Conservation (phyloP, 2,329 filamentous ascomycete species). For the Ceratocystis destructans region DNA sequence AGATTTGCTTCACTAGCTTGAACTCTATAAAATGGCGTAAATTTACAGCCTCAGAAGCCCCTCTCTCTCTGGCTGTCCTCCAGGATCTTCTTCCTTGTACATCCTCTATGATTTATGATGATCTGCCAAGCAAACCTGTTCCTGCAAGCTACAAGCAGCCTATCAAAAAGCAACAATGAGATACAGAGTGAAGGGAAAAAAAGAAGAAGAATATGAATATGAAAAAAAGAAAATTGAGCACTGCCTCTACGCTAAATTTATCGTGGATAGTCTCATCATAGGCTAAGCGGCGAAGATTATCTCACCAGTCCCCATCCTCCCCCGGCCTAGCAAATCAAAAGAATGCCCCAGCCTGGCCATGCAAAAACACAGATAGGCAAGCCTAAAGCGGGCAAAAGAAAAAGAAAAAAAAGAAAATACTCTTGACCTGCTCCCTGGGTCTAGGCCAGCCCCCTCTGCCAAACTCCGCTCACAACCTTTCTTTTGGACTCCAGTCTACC, state of each 20-base stretch:
- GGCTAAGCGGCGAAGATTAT: background rate
- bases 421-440: too few species aligned
- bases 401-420: background rate
- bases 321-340: too few species aligned
- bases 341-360: too few species aligned
- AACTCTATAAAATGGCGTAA: too few species aligned
- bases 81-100: background rate
- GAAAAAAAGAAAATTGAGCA: background rate
- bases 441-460: too few species aligned
- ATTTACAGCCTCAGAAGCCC: too few species aligned
- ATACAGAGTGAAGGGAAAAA: background rate
- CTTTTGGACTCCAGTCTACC: too few species aligned
- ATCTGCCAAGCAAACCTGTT: background rate
- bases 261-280: background rate
- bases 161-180: background rate
- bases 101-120: background rate
- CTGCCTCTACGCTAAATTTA: background rate
- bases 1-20: background rate
- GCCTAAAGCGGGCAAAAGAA: background rate
- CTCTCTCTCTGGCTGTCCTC: background rate
- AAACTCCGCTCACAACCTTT: too few species aligned
- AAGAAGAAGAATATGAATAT: background rate
- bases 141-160: background rate
- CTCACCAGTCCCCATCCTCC: background rate
- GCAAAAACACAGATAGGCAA: background rate